phyloP scores from a whole-genome alignment of 345 rosid species.

The Acer campestre region DNA sequence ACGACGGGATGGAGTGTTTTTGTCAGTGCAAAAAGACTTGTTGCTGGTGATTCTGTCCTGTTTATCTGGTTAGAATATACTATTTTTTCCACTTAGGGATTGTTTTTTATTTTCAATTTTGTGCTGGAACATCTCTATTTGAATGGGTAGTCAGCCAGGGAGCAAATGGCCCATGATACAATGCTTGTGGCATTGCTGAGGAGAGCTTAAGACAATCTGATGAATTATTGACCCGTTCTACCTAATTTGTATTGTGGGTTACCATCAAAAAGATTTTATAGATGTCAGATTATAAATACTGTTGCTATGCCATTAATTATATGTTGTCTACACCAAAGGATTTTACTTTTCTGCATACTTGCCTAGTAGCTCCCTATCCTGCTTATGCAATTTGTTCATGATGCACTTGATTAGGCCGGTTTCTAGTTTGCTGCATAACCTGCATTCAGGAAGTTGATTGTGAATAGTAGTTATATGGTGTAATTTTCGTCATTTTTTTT shows the following conservation, averaged over 20 bases:
- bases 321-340: neutral
- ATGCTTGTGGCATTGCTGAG: neutral
- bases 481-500: conserved; percentile 10
- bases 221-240: neutral
- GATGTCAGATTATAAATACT: neutral
- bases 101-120: neutral
- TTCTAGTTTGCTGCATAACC: neutral
- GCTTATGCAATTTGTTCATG: neutral
- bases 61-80: conserved; percentile 41
- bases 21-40: conserved; percentile 57
- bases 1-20: conserved; percentile 63
- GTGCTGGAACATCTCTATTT: neutral
- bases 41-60: conserved; percentile 58
- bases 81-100: neutral
- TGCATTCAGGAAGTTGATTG: neutral
- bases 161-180: neutral
- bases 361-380: neutral
- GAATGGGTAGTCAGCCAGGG: neutral
- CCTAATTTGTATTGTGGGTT: neutral
- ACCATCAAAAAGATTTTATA: neutral
- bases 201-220: neutral
- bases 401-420: neutral
- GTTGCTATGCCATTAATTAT: neutral
- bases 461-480: neutral
- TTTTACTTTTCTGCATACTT: neutral